phyloP scores from a whole-genome alignment of 257 asterid species.

The Gentiana straminea region DNA sequence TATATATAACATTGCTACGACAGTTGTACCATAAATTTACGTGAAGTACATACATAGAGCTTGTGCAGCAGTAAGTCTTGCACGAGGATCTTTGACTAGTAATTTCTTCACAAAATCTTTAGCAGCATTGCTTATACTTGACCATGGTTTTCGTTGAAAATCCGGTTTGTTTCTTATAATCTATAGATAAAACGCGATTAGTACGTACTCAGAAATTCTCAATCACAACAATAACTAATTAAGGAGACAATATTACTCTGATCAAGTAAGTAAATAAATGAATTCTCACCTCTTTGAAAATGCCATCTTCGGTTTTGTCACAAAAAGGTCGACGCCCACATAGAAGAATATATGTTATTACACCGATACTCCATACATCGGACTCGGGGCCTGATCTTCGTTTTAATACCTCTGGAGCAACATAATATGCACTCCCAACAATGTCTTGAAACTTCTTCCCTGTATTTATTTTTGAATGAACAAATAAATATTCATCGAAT shows the following conservation, averaged over 20 bases:
- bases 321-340: conserved; percentile 98
- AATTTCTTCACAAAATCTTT: conserved; percentile 94
- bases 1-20: background rate
- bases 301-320: conserved; percentile 99
- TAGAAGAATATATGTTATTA: conserved; percentile 88
- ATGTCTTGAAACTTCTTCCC: conserved; percentile 90
- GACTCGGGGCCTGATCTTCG: conserved; percentile 98
- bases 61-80: conserved; percentile 99
- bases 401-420: conserved; percentile 95
- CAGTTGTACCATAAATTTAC: too few relatives aligned
- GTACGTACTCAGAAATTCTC: background rate
- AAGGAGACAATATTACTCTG: background rate
- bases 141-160: conserved; percentile 97
- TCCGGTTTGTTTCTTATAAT: conserved; percentile 93
- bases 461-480: conserved; percentile 10
- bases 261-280: background rate
- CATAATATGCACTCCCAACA: conserved; percentile 99
- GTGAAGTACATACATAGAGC: conserved; percentile 62
- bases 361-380: conserved; percentile 99
- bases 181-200: conserved; percentile 14
- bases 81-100: conserved; percentile 84
- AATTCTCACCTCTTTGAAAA: conserved; percentile 77
- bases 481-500: too few relatives aligned
- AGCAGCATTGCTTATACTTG: conserved; percentile 74
- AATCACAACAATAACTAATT: too few relatives aligned